Evolutionary conservation across 164 flowering plant species (phyloP), one percentile per base, ranked within the genome.

Genomic region (Santalum album): DNA sequence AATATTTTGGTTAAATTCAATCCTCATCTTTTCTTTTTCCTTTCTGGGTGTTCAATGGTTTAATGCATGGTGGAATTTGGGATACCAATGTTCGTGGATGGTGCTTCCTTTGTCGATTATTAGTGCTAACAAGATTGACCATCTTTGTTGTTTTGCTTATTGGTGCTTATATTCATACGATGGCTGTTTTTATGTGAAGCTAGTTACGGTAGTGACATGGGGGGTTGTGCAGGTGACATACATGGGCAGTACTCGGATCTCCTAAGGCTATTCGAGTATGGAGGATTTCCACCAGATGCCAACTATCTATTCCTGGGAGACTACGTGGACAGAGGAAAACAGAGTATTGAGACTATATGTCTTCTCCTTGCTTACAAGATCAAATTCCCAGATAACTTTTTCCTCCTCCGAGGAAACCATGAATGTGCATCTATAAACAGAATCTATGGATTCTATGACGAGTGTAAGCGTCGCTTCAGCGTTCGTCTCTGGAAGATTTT

Each of bases 171-270:
- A 9, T 29, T 29, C 34, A 3, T 29, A 4, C 34, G 9, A 3
- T 29, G 34, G 4, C 9, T 29, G 34, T 4, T 4, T 29, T 29
- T 29, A 29, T 29, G 34, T 3, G 9, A 3, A 3, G 4, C 4
- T 29, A 9, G 34, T 29, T 29, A 9, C 9, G 34, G 49, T 40
- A 2, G 20, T 15, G 16, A 45, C 47, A 40, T 19, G 24, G 18
- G n/a, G n/a, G n/a, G n/a, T n/a, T 32, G 19, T 40, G 55, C 72
- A 79, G 84, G 84, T 32, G 84, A 79, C 46, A 72, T 79, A 40
- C 84, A 79, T 23, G 84, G 84, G 1, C 84, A 79, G 49, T 79
- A 60, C 51, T 61, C 79, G 2, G 84, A 79, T 58, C 79, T 79
- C 18, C 60, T 79, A 11, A 68, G 84, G 12, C 55, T 79, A n/a